Evolutionary conservation across 2,329 filamentous ascomycete species (phyloP).

Genomic region (Aspergillus sp.): DNA sequence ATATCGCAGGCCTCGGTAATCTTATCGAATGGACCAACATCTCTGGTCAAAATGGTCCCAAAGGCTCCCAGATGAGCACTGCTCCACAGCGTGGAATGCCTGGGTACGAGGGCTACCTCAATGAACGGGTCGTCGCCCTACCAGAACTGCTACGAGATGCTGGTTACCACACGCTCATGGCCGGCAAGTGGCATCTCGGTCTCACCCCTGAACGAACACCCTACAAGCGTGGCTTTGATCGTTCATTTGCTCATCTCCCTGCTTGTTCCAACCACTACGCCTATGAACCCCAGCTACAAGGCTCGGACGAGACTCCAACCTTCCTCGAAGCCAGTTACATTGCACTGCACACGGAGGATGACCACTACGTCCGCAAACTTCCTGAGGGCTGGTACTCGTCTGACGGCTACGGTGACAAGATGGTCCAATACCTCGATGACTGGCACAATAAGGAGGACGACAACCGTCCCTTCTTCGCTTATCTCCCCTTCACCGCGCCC

Average conservation of each 20-base stretch:
- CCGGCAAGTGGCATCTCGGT: conserved; percentile 62
- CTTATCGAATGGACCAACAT: conserved; percentile 56
- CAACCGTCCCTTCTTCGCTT: conserved; percentile 53
- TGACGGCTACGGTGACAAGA: conserved; percentile 49
- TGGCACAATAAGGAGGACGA: conserved; percentile 45
- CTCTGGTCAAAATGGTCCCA: conserved; percentile 49
- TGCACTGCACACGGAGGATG: conserved; percentile 43
- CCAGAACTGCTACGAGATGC: conserved; percentile 55
- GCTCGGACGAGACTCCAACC: conserved; percentile 36
- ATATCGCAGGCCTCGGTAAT: conserved; percentile 51
- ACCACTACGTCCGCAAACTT: conserved; percentile 41
- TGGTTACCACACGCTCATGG: conserved; percentile 58
- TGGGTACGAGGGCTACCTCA: conserved; percentile 61
- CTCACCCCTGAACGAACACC: conserved; percentile 55
- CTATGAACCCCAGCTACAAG: conserved; percentile 44
- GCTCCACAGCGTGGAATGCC: conserved; percentile 55
- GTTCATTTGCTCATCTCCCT: conserved; percentile 56
- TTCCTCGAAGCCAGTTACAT: conserved; percentile 39
- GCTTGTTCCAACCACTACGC: conserved; percentile 57
- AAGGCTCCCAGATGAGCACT: conserved; percentile 47
- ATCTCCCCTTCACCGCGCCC: conserved; percentile 58
- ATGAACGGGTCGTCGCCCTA: conserved; percentile 54
- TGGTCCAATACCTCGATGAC: conserved; percentile 49
- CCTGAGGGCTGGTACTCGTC: conserved; percentile 53
- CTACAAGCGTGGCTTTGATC: conserved; percentile 54